These are phyloP conservation scores for Tulasnella calospora DNA, from an alignment of 768 basidiomycete species.

Conservation along the genomic window DNA sequence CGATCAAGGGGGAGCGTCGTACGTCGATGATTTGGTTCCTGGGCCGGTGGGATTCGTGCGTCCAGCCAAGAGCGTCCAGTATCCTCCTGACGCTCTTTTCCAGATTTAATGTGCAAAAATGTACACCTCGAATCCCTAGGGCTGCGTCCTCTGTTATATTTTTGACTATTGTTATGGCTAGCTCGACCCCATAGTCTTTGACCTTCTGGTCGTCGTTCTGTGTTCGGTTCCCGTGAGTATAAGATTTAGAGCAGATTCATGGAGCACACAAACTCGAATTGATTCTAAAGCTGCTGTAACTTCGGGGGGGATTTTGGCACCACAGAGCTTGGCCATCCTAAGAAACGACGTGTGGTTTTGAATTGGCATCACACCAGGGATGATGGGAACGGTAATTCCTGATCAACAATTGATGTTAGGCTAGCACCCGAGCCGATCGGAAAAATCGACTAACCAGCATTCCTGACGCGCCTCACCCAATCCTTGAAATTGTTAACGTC, in stretches of 20 bases:
- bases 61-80: constrained; percentile 75
- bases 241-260: not conserved
- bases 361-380: constrained; percentile 97
- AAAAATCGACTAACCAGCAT: constrained; percentile 50
- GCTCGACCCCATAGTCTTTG: constrained; percentile 87
- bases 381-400: constrained; percentile 88
- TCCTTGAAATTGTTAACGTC: constrained; percentile 79
- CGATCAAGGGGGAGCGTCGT: constrained; percentile 30
- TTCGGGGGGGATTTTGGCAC: constrained; percentile 63
- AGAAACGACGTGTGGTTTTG: constrained; percentile 94
- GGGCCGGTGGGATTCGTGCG: constrained; percentile 35
- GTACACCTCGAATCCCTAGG: constrained; percentile 66
- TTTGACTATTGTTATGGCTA: constrained; percentile 76
- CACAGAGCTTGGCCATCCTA: constrained; percentile 84
- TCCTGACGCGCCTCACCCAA: constrained; percentile 72
- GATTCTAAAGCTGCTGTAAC: constrained; percentile 63
- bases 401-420: constrained; percentile 27
- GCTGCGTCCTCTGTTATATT: constrained; percentile 46
- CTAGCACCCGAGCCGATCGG: constrained; percentile 9
- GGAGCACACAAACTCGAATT: constrained; percentile 57
- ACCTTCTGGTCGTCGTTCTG: constrained; percentile 91
- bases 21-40: constrained; percentile 26
- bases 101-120: constrained; percentile 94
- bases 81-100: constrained; percentile 91
- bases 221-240: not conserved